These are phyloP conservation scores for Lasiodiplodia hormozganensis DNA, from an alignment of 2,329 filamentous ascomycete species.

Conservation along the genomic window DNA sequence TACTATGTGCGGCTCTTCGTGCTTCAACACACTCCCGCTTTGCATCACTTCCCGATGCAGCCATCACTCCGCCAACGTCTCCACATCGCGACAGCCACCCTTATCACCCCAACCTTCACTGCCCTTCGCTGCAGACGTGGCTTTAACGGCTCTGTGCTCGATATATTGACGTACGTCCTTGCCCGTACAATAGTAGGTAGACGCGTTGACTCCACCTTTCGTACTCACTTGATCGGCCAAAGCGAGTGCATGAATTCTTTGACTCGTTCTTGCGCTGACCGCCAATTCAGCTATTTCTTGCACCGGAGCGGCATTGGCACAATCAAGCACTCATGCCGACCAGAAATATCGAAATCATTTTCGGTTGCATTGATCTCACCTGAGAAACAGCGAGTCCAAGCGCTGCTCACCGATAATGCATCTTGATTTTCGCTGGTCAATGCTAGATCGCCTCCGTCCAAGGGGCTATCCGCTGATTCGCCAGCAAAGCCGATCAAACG, in stretches of 20 bases:
- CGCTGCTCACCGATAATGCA: not conserved
- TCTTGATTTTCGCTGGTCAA: not conserved
- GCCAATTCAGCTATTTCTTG: not conserved
- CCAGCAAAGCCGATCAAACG: conserved; percentile 5
- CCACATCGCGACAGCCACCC: not conserved
- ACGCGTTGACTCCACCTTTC: not conserved
- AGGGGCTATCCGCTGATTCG: conserved; percentile 5
- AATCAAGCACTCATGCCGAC: not conserved
- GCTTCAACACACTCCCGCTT: not conserved
- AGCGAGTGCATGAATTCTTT: not conserved
- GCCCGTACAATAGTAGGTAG: not conserved
- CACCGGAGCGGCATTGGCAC: not conserved
- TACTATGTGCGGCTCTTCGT: too few relatives aligned
- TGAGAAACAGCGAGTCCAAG: not conserved
- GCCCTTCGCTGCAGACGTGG: not conserved
- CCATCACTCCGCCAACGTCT: not conserved
- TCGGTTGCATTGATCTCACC: not conserved
- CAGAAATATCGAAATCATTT: not conserved
- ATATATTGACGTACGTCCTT: not conserved
- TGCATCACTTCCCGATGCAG: not conserved
- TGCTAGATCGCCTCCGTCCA: not conserved
- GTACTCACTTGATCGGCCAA: not conserved
- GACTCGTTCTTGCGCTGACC: not conserved
- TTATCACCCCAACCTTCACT: not conserved
- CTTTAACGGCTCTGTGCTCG: not conserved